phyloP scores from a whole-genome alignment of 441 rosid species.

The Populus hybrid region DNA sequence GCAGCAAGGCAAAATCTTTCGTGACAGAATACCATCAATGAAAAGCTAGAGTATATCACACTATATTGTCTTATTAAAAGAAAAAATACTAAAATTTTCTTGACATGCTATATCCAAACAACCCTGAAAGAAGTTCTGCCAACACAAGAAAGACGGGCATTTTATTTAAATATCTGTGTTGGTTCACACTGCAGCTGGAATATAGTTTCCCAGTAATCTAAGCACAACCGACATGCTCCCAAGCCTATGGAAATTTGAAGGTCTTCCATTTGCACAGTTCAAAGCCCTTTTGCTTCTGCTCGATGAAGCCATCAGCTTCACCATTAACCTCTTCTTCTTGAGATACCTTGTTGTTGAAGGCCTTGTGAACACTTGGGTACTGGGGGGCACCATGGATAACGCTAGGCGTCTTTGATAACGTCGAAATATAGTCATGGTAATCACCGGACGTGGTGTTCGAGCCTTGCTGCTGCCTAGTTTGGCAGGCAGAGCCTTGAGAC shows the following conservation, averaged over 20 bases:
- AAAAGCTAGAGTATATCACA: too few relatives aligned
- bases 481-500: constrained; percentile 7
- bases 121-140: too few relatives aligned
- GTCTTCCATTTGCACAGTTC: constrained; percentile 54
- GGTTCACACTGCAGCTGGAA: neutral
- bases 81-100: too few relatives aligned
- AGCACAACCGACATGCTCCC: neutral
- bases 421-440: constrained; percentile 34
- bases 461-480: constrained; percentile 17
- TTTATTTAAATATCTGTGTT: constrained; percentile 27
- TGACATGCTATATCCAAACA: too few relatives aligned
- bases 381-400: constrained; percentile 28
- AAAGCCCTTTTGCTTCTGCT: constrained; percentile 38
- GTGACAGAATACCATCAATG: too few relatives aligned
- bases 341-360: constrained; percentile 26
- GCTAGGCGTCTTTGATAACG: constrained; percentile 28
- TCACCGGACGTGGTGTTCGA: constrained; percentile 34
- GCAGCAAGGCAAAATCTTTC: too few relatives aligned
- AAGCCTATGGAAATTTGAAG: constrained; percentile 27
- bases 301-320: constrained; percentile 32
- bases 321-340: neutral
- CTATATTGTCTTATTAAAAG: too few relatives aligned
- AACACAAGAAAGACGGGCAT: constrained; percentile 12
- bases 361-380: constrained; percentile 37
- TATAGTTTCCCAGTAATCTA: constrained; percentile 9